phyloP scores from a whole-genome alignment of 2,329 filamentous ascomycete species.

The Lecanoromycetidae sp. region DNA sequence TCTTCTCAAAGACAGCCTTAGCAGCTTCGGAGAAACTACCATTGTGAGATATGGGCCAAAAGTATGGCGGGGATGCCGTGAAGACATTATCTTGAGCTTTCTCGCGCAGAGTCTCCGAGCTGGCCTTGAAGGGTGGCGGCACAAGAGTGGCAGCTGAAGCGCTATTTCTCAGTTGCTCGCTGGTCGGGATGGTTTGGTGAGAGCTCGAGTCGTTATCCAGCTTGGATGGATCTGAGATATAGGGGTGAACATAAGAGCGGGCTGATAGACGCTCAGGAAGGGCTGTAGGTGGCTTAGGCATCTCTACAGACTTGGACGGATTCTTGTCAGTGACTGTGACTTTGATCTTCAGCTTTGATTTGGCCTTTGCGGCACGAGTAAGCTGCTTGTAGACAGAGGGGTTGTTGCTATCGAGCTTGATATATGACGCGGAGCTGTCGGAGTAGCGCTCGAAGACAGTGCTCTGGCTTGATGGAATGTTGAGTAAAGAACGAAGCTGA shows the following conservation, averaged over 20 bases:
- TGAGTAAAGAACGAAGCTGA: constrained; percentile 59
- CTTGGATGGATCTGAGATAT: constrained; percentile 13
- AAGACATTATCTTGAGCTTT: neutral
- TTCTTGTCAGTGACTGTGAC: constrained; percentile 29
- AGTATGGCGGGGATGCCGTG: constrained; percentile 1
- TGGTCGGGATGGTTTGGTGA: neutral
- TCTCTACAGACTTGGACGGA: constrained; percentile 1
- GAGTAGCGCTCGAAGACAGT: constrained; percentile 84
- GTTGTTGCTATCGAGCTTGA: constrained; percentile 67
- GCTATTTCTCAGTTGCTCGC: constrained; percentile 1
- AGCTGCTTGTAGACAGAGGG: constrained; percentile 88
- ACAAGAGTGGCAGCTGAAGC: constrained; percentile 6
- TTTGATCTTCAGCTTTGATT: constrained; percentile 88
- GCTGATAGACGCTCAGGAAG: constrained; percentile 11
- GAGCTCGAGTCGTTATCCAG: neutral
- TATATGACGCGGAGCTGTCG: constrained; percentile 72
- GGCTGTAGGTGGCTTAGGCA: constrained; percentile 1
- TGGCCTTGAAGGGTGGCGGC: constrained; percentile 6
- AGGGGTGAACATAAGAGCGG: constrained; percentile 14
- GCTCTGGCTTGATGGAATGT: constrained; percentile 49
- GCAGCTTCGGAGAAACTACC: constrained; percentile 10
- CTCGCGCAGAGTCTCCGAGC: neutral
- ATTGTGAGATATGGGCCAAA: constrained; percentile 11
- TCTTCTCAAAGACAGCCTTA: constrained; percentile 13
- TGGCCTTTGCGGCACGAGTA: constrained; percentile 91